These are phyloP conservation scores for Staphylotrichum longicolle DNA, from an alignment of 495 filamentous ascomycete genomes.

Conservation along the genomic window DNA sequence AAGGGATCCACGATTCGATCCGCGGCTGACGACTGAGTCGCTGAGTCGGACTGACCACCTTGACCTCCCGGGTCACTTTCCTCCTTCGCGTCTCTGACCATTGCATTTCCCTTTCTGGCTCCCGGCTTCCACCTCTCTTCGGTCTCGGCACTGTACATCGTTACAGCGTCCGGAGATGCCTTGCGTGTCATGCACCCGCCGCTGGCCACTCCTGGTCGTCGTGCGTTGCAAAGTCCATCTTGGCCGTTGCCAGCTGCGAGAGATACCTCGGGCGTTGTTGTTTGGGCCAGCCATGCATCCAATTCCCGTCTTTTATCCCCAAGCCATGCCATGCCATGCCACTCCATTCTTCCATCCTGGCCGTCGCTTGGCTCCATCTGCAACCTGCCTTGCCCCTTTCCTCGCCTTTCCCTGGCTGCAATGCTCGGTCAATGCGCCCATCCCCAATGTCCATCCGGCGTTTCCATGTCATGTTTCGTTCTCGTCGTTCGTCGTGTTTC, in stretches of 20 bases:
- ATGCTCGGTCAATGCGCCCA: constrained; percentile 5
- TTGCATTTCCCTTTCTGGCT: not conserved
- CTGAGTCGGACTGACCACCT: not conserved
- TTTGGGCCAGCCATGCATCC: not conserved
- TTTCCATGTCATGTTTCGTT: not conserved
- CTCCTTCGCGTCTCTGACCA: too few species aligned
- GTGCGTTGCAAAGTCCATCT: too few species aligned
- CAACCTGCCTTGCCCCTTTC: constrained; percentile 6
- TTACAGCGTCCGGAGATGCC: not conserved
- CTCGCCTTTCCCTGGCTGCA: not conserved
- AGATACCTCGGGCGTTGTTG: not conserved
- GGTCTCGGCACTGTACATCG: constrained; percentile 9
- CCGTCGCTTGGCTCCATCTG: constrained; percentile 20
- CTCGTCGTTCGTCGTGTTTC: constrained; percentile 12
- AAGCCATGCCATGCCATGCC: not conserved
- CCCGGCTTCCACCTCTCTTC: not conserved
- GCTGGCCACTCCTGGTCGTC: too few species aligned
- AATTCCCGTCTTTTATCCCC: not conserved
- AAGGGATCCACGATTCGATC: constrained; percentile 12
- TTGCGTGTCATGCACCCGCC: too few species aligned
- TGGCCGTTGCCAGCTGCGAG: constrained; percentile 10
- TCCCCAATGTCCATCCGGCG: constrained; percentile 13
- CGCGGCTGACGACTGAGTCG: constrained; percentile 1
- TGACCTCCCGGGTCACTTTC: too few species aligned
- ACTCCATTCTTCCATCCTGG: constrained; percentile 12